Conservation (phyloP, 306 rosid species). For the Citrullus amarus region DNA sequence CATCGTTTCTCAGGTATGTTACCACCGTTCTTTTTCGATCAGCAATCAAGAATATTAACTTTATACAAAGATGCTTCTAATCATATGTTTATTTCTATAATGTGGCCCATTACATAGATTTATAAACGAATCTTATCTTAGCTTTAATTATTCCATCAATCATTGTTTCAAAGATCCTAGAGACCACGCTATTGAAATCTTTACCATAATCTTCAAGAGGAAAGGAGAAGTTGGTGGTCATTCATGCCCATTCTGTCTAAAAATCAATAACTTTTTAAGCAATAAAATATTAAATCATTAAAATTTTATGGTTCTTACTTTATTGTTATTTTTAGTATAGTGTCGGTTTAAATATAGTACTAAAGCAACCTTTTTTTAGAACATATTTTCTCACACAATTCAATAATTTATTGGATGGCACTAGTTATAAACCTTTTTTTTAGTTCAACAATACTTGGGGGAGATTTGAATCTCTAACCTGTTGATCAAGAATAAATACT, state of each 20-base stretch:
- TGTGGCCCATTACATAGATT: background rate
- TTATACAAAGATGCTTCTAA: constrained; percentile 1
- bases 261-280: background rate
- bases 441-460: too few relatives aligned
- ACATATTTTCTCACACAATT: background rate
- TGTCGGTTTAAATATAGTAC: background rate
- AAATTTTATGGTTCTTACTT: background rate
- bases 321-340: background rate
- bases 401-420: background rate
- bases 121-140: constrained; percentile 34
- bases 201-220: background rate
- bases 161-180: constrained; percentile 7
- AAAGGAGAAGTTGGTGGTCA: background rate
- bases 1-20: background rate
- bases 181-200: background rate
- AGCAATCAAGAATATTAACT: background rate
- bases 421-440: background rate
- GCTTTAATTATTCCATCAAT: constrained; percentile 30
- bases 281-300: background rate
- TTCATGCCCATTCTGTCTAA: background rate
- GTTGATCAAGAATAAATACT: too few relatives aligned
- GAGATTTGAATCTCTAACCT: too few relatives aligned
- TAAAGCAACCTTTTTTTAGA: background rate
- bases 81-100: background rate
- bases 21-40: background rate